phyloP scores from a whole-genome alignment of 768 basidiomycete genomes.

The Leccinellum albellum region DNA sequence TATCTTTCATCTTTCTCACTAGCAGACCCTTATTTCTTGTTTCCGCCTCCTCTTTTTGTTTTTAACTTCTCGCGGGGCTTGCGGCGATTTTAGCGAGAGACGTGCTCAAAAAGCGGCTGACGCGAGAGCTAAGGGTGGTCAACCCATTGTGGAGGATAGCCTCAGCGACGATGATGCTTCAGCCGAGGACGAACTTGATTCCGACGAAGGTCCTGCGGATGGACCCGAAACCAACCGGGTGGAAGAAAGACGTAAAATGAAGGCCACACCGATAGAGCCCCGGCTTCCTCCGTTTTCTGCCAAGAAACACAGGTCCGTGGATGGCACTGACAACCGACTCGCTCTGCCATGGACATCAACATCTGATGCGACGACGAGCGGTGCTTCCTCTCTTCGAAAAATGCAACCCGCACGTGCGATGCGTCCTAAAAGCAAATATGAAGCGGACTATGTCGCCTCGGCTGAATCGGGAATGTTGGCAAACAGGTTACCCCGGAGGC shows the following conservation, averaged over 20 bases:
- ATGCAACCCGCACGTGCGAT: conserved; percentile 21
- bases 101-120: conserved; percentile 54
- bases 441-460: conserved; percentile 17
- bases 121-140: conserved; percentile 37
- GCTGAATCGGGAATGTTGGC: conserved; percentile 14
- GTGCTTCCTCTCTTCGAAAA: conserved; percentile 17
- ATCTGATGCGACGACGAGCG: conserved; percentile 13
- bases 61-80: neutral
- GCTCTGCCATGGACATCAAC: conserved; percentile 21
- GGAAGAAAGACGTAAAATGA: conserved; percentile 27
- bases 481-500: conserved; percentile 24
- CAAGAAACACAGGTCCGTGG: conserved; percentile 25
- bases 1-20: conserved; percentile 6
- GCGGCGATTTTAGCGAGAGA: conserved; percentile 42
- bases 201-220: conserved; percentile 31
- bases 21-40: neutral
- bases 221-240: conserved; percentile 15
- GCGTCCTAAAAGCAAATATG: conserved; percentile 26
- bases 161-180: conserved; percentile 30
- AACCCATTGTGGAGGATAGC: conserved; percentile 23
- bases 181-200: conserved; percentile 35
- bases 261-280: conserved; percentile 15
- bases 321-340: conserved; percentile 16
- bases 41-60: neutral
- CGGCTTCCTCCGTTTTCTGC: conserved; percentile 14